phyloP scores from a whole-genome alignment of 2,329 filamentous ascomycete species.

The Paraconiothyrium sp. region DNA sequence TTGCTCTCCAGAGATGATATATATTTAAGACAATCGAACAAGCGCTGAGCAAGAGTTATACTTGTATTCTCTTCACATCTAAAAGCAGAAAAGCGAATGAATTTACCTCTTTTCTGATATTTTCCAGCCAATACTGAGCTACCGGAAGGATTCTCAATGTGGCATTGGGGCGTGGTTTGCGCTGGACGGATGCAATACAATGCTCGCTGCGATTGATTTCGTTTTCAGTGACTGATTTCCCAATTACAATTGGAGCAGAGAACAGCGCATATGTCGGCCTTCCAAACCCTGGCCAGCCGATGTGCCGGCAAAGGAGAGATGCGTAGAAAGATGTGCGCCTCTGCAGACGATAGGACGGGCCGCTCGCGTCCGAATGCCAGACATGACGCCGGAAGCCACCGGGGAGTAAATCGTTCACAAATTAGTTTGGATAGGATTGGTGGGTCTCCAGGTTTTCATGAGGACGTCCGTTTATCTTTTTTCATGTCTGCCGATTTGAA shows the following conservation, averaged over 20 bases:
- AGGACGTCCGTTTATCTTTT: not conserved
- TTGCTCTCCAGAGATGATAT: too few species aligned
- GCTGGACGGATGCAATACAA: not conserved
- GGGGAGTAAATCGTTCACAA: not conserved
- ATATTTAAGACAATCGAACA: too few species aligned
- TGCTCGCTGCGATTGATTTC: not conserved
- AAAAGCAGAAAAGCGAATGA: too few species aligned
- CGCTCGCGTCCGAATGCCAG: too few species aligned
- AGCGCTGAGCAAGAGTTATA: too few species aligned
- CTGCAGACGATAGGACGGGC: too few species aligned
- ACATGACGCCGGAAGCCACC: not conserved
- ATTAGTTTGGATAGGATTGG: not conserved
- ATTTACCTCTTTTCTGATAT: too few species aligned
- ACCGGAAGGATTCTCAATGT: too few species aligned
- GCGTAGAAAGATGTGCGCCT: not conserved
- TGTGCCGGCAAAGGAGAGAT: not conserved
- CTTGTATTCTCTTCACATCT: too few species aligned
- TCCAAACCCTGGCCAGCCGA: not conserved
- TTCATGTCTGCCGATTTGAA: not conserved
- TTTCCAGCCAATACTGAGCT: too few species aligned
- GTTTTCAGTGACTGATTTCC: not conserved
- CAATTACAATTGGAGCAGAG: not conserved
- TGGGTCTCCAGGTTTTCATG: not conserved
- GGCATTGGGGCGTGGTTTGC: not conserved
- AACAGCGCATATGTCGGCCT: not conserved